Percentiles rank a stretch among this genome's conserved stretches.
Evolutionary conservation across 345 rosid species (phyloP).

Genomic region (Trapa bicornis): DNA sequence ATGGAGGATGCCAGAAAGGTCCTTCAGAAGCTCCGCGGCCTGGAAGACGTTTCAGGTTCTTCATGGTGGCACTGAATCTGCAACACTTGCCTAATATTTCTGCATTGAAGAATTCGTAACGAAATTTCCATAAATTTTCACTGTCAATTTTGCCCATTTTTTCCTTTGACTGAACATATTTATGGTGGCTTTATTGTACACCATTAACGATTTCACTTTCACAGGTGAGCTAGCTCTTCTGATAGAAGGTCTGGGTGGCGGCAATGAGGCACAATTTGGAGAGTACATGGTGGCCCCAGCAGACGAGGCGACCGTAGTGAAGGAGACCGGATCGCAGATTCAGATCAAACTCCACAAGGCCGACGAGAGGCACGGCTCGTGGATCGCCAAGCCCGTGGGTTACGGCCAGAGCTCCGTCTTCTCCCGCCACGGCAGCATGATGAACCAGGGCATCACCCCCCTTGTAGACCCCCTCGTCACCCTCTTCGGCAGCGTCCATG

Average conservation of each 20-base stretch:
- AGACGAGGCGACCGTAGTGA: conserved; percentile 7
- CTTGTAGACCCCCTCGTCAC: conserved; percentile 33
- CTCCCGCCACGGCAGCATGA: conserved; percentile 29
- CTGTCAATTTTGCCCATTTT: too few species aligned
- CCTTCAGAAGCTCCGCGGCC: conserved; percentile 28
- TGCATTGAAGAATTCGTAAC: too few species aligned
- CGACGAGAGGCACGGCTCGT: conserved; percentile 20
- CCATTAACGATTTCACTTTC: not conserved
- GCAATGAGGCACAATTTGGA: conserved; percentile 21
- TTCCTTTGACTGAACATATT: too few species aligned
- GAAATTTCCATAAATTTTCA: not conserved
- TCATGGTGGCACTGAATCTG: not conserved
- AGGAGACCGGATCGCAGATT: conserved; percentile 2
- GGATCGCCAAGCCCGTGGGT: conserved; percentile 22
- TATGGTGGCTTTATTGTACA: too few species aligned
- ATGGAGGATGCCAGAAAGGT: conserved; percentile 23
- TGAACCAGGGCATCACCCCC: conserved; percentile 12
- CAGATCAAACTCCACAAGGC: conserved; percentile 12
- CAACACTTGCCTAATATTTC: not conserved
- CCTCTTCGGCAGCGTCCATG: conserved; percentile 34
- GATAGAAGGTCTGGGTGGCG: conserved; percentile 32
- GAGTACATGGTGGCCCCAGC: conserved; percentile 24
- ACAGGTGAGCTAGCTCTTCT: conserved; percentile 39
- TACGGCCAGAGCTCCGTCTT: conserved; percentile 16
- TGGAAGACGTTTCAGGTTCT: conserved; percentile 31